Evolutionary conservation across 106 monocot species (phyloP), one percentile per base, ranked within the genome.

Genomic region (Dendrobium huoshanense): DNA sequence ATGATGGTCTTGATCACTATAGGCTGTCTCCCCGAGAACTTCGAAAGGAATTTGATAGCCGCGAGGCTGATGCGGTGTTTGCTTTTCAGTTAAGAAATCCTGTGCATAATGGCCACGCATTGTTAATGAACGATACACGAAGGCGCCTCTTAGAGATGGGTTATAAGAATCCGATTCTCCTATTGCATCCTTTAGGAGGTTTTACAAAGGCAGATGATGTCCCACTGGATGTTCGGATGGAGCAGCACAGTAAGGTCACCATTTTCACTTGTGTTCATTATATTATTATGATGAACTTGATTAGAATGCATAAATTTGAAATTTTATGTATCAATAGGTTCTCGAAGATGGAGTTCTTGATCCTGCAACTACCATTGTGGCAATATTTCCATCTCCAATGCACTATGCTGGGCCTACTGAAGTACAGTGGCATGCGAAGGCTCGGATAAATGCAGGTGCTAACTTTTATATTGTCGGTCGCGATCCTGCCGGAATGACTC

Each of bases 361-460:
- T 55, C 95, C 99, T 55, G 86, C 90, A 73, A 99, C 99, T 54
- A 99, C 95, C 16, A 86, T 95, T 29, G 99, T 99, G 43, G 64
- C 95, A 70, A 99, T 99, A 77, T 99, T 99, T 72, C 99, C 99
- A 76, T 99, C 99, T 1, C 99, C 99, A 0, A 99, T 99, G 99
- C 93, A 99, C 83, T 99, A 99, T 82, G 99, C 99, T 0, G 99
- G 99, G 15, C 98, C 98, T 77, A 99, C 98, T 44, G 98, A 99
- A 86, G 99, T 95, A 20, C 99, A 99, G 48, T 99, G 99, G 99
- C 99, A 99, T 84, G 99, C 99, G 16, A 99, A 99, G 79, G 99
- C 99, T 31, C 41, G 99, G 42, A 86, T 99, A n/a, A 99, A 99
- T 79, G 95, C 99, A 2, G 99, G 99, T 9, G 99, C 99, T 67